Base-by-base conservation (phyloP, 352 stramenopile species). In the Peronospora destructor region DNA sequence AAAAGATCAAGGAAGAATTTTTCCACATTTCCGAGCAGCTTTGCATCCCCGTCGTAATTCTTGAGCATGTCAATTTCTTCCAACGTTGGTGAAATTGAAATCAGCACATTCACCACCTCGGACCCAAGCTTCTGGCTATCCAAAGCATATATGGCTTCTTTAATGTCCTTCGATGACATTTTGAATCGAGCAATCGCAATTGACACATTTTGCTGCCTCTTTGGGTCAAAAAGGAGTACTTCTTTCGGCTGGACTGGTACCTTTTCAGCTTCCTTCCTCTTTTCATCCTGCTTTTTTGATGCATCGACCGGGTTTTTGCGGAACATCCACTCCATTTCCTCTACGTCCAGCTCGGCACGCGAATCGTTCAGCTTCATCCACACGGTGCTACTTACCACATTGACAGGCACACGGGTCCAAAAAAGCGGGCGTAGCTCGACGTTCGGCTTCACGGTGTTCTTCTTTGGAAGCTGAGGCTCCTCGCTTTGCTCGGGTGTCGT, bases 161-260 rank as follows among this genome's bases (percentile, higher is more conserved):
- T 89, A 42, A 96, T 89, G 49, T 95, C 82, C 1, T 73, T 56
- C 0, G 82, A 79, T 47, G 84, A 94, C 78, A 98, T 96, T 28
- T 96, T 87, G 40, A 98, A 88, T 28, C 94, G 85, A 21, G 92
- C 93, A 44, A 99, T 92, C 13, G 96, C 94, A 34, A 99, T 99
- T n/a, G 91, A 95, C 0, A 97, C 93, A 73, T 98, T 98, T 66
- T 99, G 96, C 32, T 96, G 90, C 19, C 91, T 83, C 66, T 99
- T 98, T 1, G 89, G 78, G 57, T 99, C 95, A 40, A 99, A 88
- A 12, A 98, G 68, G 17, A 91, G 65, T 6, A 94, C 83, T 30
- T 79, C 71, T 55, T 87, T 79, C 0, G 76, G 76, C 37, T 71
- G 65, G 0, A 49, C 28, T 25, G 56, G 35, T 6, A 58, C 45